These are phyloP conservation scores for Paramecium pentaurelia DNA, from an alignment of 73 alveolate species.

Conservation along the genomic window DNA sequence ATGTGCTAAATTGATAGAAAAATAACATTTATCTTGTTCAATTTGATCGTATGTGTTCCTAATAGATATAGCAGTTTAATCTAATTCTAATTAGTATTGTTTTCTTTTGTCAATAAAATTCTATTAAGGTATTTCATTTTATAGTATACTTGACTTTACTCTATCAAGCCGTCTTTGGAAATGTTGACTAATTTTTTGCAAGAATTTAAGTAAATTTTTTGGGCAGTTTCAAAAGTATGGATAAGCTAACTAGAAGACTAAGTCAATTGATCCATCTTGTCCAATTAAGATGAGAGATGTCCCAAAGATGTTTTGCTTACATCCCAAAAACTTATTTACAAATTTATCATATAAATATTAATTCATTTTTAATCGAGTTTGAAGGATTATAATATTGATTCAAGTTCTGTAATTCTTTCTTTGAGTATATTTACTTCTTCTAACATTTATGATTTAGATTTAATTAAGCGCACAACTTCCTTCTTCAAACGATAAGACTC, in stretches of 20 bases:
- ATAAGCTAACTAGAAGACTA: background rate
- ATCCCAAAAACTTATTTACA: constrained; percentile 17
- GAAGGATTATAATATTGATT: background rate
- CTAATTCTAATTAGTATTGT: background rate
- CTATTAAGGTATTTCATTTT: background rate
- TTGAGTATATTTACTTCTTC: background rate
- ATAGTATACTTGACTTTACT: background rate
- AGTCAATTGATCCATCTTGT: background rate
- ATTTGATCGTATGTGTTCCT: background rate
- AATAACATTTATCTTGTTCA: background rate
- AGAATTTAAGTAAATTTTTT: background rate
- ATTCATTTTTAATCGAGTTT: background rate
- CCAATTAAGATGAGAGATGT: background rate
- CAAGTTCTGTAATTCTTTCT: background rate
- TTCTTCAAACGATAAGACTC: background rate
- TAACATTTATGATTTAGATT: background rate
- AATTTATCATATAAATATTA: background rate
- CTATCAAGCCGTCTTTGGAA: constrained; percentile 2
- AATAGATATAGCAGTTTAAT: background rate
- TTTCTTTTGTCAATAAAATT: background rate
- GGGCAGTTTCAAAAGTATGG: background rate
- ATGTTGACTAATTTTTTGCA: constrained; percentile 25
- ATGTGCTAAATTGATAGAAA: background rate
- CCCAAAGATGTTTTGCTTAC: constrained; percentile 1
- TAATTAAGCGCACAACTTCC: background rate